Percentiles rank a stretch among this genome's conserved stretches.
These are phyloP conservation scores for Candida montana DNA, from an alignment of 805 yeast species.

Conservation along the genomic window DNA sequence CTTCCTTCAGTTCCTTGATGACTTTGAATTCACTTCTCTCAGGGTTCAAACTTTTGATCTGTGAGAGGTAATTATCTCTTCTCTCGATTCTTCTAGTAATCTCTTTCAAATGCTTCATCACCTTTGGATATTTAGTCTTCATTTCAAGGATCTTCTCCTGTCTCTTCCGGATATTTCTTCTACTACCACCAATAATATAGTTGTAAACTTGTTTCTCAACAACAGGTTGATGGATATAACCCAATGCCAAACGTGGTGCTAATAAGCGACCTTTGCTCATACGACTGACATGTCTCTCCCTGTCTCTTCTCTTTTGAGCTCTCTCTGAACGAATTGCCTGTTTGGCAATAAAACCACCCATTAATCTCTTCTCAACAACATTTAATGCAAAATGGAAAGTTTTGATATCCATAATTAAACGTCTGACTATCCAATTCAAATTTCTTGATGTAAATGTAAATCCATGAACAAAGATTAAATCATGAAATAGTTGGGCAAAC, in stretches of 20 bases:
- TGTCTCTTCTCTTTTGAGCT: slow-evolving; percentile 12
- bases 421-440: slow-evolving; percentile 27
- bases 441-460: slow-evolving; percentile 28
- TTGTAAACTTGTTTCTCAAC: slow-evolving; percentile 23
- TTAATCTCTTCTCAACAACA: slow-evolving; percentile 27
- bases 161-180: slow-evolving; percentile 9
- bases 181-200: slow-evolving; percentile 14
- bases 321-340: slow-evolving; percentile 4
- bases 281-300: slow-evolving; percentile 18
- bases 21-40: neutral
- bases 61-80: slow-evolving; percentile 7
- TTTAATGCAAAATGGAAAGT: slow-evolving; percentile 28
- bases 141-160: slow-evolving; percentile 17
- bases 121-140: slow-evolving; percentile 25
- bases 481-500: slow-evolving; percentile 14
- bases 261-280: slow-evolving; percentile 18
- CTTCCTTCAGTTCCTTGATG: neutral
- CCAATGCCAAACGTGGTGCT: slow-evolving; percentile 26
- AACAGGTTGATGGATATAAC: slow-evolving; percentile 20
- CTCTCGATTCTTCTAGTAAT: slow-evolving; percentile 24
- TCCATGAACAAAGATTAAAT: slow-evolving; percentile 21
- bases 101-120: slow-evolving; percentile 24
- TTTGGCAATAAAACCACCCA: slow-evolving; percentile 31
- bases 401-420: slow-evolving; percentile 21
- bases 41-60: neutral